These are phyloP conservation scores for Plasmopara halstedii DNA, from an alignment of 352 stramenopile species.

Conservation along the genomic window DNA sequence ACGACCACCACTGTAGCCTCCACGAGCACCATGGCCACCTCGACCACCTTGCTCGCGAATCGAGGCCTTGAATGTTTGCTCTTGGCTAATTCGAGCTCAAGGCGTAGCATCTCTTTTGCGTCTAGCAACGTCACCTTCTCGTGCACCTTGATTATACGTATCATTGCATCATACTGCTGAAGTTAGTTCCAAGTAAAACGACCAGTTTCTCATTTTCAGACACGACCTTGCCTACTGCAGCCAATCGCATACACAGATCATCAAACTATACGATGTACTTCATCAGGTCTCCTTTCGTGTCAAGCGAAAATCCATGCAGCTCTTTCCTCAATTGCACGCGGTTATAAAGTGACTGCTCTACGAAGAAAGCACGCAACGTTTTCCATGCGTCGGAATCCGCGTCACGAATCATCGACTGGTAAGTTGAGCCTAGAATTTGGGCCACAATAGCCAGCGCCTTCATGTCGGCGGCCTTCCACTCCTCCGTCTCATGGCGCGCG, in stretches of 20 bases:
- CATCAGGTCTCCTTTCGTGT: no score
- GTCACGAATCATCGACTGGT: not conserved
- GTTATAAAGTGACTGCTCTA: not conserved
- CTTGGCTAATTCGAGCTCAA: conserved; percentile 4
- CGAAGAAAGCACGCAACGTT: not conserved
- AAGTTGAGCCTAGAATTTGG: not conserved
- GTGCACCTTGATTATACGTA: conserved; percentile 14
- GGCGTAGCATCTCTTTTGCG: conserved; percentile 20
- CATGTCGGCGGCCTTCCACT: no score
- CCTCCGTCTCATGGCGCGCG: no score
- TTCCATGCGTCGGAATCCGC: not conserved
- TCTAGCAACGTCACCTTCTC: conserved; percentile 5
- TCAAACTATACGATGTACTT: no score
- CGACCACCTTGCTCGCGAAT: not conserved
- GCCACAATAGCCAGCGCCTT: no score
- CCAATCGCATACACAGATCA: no score
- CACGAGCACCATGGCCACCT: not conserved
- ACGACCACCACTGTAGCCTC: not conserved
- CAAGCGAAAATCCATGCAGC: no score
- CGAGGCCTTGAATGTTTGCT: conserved; percentile 8
- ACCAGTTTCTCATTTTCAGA: conserved; percentile 7
- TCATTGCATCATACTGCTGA: conserved; percentile 15
- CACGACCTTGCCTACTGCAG: conserved; percentile 7
- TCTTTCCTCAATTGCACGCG: not conserved
- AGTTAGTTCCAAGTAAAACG: conserved; percentile 8